Evolutionary conservation across 768 basidiomycete species (phyloP), one percentile per base, ranked within the genome.

Genomic region (Leccinum aurantiacum): DNA sequence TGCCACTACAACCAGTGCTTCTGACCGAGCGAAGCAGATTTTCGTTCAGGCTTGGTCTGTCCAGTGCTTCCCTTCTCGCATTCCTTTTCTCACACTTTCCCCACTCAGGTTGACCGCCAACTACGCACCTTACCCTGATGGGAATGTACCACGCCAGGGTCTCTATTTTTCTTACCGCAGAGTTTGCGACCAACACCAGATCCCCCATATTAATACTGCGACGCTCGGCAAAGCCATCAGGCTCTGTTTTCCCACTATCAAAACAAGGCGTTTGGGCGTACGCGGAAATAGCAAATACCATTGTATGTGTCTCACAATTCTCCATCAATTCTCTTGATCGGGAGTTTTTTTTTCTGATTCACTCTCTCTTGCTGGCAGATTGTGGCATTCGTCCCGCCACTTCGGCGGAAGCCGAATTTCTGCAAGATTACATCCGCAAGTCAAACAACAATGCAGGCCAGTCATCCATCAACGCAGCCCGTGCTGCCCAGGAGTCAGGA

Each of bases 211-310:
- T 79, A 97, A 95, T 80, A 93, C 94, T 38, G 95, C 95, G 65
- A 94, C 94, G 1, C 82, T 97, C 67, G 95, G 95, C 62, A 97
- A 97, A 75, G 93, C 94, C 50, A 94, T 97, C 70, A 84, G 93
- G 63, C 84, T 91, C 57, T 95, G 93, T 74, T 97, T 94, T 77
- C 92, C 92, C 53, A 91, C 90, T 63, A 95, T 97, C 82, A 95
- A 94, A 83, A 96, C 95, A 54, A 82, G 95, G 65, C 89, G 95
- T 60, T 76, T 97, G 60, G 95, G 95, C 60, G 93, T 93, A 60
- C 80, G 95, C 76, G 94, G 94, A 54, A 95, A 96, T 79, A 93
- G 91, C 79, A 95, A 95, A 82, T 96, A 96, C 77, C 93, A 95
- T 76, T 96, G 92, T 93, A 65, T 65, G 88, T 80, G 64, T 67